These are phyloP conservation scores for Globisporangium iwayamae DNA, from an alignment of 352 stramenopile species.

Conservation along the genomic window DNA sequence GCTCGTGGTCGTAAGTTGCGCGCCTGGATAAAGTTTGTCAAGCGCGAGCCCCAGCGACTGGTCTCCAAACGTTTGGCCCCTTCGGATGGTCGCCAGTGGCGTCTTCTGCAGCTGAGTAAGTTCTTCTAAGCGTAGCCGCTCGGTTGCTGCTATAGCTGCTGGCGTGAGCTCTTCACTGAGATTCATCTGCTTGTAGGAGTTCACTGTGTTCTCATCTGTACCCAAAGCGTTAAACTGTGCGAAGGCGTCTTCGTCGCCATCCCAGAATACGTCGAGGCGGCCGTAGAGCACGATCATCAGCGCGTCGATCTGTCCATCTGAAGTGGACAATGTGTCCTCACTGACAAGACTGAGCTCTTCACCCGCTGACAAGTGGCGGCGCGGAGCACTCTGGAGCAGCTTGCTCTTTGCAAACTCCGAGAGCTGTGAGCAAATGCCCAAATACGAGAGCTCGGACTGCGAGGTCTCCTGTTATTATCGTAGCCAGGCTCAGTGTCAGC, in stretches of 20 bases:
- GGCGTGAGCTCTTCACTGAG: neutral
- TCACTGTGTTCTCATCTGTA: neutral
- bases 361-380: conserved; percentile 15
- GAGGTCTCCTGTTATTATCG: conserved; percentile 22
- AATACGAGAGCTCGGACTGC: conserved; percentile 32
- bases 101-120: conserved; percentile 8
- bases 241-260: conserved; percentile 15
- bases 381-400: conserved; percentile 27
- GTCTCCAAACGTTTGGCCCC: conserved; percentile 50
- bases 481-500: neutral
- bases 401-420: conserved; percentile 26
- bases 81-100: conserved; percentile 25
- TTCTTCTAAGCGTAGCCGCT: conserved; percentile 3
- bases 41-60: conserved; percentile 50
- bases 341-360: conserved; percentile 19
- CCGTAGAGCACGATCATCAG: conserved; percentile 40
- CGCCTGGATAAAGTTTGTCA: conserved; percentile 14
- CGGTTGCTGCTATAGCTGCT: neutral
- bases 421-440: conserved; percentile 38
- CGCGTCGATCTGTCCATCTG: conserved; percentile 10
- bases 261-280: conserved; percentile 46
- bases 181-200: neutral
- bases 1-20: conserved; percentile 10
- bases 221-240: neutral
- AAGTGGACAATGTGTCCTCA: neutral